Conservation (phyloP, 2,329 filamentous ascomycete genomes). For the Aspergillus brunneoviolaceus region DNA sequence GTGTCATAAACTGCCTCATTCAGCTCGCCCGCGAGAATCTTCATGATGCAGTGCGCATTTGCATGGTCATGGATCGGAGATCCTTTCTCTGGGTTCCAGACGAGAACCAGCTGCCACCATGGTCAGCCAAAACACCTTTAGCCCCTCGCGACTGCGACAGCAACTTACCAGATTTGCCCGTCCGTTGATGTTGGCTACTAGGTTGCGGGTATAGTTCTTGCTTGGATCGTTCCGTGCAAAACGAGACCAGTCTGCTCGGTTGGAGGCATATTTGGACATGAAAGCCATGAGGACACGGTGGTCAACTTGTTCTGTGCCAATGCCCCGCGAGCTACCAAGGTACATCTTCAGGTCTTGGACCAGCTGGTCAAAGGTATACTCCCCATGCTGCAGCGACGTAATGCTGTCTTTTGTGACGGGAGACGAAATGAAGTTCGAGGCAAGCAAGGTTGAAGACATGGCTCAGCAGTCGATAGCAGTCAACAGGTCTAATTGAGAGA, state of each 20-base stretch:
- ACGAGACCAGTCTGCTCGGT: conserved; percentile 29
- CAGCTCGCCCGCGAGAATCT: conserved; percentile 32
- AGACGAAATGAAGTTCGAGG: neutral
- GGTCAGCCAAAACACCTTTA: conserved; percentile 5
- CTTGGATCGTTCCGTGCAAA: conserved; percentile 32
- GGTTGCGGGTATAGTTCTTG: conserved; percentile 36
- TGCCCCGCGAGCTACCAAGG: conserved; percentile 26
- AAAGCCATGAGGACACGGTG: conserved; percentile 27
- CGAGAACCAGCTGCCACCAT: conserved; percentile 27
- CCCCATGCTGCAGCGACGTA: neutral
- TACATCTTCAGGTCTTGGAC: conserved; percentile 31
- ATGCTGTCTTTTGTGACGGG: neutral
- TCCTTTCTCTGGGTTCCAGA: conserved; percentile 39
- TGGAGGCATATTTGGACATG: conserved; percentile 28
- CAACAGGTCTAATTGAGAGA: neutral
- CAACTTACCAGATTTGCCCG: conserved; percentile 32
- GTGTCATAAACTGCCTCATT: conserved; percentile 30
- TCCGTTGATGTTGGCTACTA: conserved; percentile 34
- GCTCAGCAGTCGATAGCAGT: neutral
- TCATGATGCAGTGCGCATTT: conserved; percentile 41
- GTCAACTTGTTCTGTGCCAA: conserved; percentile 28
- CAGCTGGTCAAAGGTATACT: conserved; percentile 16
- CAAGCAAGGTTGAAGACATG: conserved; percentile 6
- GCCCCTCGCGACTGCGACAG: too few species aligned
- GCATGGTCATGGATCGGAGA: conserved; percentile 38